Evolutionary conservation across 2,329 filamentous ascomycete genomes (phyloP), one percentile per base, ranked within the genome.

Genomic region (Cordyceps militaris): DNA sequence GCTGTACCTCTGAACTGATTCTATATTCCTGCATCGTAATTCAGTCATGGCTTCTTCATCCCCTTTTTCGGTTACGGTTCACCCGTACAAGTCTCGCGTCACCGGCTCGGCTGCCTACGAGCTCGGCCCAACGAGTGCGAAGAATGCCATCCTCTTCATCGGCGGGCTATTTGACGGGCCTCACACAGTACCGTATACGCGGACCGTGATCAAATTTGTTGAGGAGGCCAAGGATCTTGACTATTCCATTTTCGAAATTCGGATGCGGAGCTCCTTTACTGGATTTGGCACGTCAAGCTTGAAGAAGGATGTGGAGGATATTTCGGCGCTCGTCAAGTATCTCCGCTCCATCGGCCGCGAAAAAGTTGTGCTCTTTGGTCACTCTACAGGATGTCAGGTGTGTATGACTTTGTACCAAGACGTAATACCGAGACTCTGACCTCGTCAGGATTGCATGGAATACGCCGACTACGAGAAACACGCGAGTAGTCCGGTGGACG

Each of bases 131-230:
- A 43, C 63, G 11, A 65, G 70, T 42, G 70, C 74, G 58, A 73
- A 68, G 51, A 83, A 89, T 70, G 84, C 83, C 3, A 70, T 91
- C 56, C 70, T 91, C 60, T 88, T 87, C 72, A 79, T 90, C 61
- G 86, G 85, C 61, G 88, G 88, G 36, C 79, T 91, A 16, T 79
- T 79, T 38, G 88, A 90, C 69, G 86, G 86, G 1, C 81, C 87
- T 59, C 81, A 87, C 61, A 85, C 83, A 0, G 78, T 87, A 9
- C 73, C 77, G 1, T 89, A 87, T 60, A 73, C 77, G 49, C 74
- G 76, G 5, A 66, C 69, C 1, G 70, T 84, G 57, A 77, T 80
- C 14, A 67, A 70, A 40, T 69, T 69, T 50, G 67, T 83, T 4
- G 73, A 74, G 60, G 59, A 69, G 5, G 61, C 69, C 7, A 60